Conservation (phyloP, 306 rosid species). For the Citrullus colocynthis region DNA sequence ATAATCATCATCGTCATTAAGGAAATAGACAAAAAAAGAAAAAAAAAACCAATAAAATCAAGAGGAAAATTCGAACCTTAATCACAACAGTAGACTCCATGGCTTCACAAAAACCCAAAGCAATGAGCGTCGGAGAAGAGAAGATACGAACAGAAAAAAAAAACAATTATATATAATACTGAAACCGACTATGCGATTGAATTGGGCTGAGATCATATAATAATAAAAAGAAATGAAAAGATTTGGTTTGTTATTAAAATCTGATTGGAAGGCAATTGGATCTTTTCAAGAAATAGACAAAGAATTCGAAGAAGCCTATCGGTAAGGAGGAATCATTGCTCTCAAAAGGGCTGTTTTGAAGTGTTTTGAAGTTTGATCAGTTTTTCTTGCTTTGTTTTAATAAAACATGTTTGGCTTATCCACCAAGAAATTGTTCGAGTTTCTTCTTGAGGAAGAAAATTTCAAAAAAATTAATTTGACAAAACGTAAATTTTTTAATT, state of each 20-base stretch:
- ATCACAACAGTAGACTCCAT: constrained; percentile 61
- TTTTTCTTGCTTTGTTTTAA: too few relatives aligned
- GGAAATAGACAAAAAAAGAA: background rate
- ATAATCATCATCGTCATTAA: background rate
- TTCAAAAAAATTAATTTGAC: background rate
- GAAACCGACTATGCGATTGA: background rate
- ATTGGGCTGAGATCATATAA: background rate
- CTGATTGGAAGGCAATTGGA: background rate
- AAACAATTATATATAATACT: background rate
- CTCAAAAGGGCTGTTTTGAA: too few relatives aligned
- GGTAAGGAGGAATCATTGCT: too few relatives aligned
- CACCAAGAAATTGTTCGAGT: constrained; percentile 26
- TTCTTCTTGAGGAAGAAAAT: constrained; percentile 13
- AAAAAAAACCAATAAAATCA: background rate
- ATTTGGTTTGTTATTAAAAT: background rate
- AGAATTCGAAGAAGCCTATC: background rate
- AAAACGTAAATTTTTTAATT: too few relatives aligned
- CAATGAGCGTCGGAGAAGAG: constrained; percentile 11
- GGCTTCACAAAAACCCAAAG: constrained; percentile 5
- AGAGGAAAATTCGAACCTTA: constrained; percentile 43
- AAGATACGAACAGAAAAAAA: too few relatives aligned
- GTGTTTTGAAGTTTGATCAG: too few relatives aligned
- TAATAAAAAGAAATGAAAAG: background rate
- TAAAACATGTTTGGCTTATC: constrained; percentile 20
- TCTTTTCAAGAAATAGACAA: background rate